Evolutionary conservation across 352 stramenopile genomes (phyloP), one percentile per base, ranked within the genome.

Genomic region (Globisporangium abappressorium): DNA sequence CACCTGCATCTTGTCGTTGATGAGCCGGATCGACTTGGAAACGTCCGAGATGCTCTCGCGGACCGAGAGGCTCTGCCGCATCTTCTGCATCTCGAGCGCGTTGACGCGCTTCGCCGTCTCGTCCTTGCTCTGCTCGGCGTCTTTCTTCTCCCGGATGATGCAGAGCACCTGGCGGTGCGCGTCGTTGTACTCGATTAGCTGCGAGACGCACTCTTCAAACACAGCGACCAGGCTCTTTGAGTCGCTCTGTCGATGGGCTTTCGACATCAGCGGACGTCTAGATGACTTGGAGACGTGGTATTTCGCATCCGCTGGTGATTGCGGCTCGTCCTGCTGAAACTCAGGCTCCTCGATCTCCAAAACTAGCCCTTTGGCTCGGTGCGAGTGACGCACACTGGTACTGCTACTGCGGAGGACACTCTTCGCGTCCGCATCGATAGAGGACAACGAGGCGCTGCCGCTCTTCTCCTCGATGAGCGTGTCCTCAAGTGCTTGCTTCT

Each of bases 61-160:
- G 18, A 95, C 68, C 0, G 79, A 83, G 33, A 95, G 62, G 26
- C 83, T 93, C 60, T 92, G 83, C 0, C 87, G 79, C 69, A 95
- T 72, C 63, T 90, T 91, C 38, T 93, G 79, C 85, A 95, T 92
- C 68, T 95, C 85, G n/a, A 95, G 66, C 3, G 82, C 81, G 41
- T 80, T 92, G 26, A 92, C 65, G 15, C 85, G 85, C 5, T 72
- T 71, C 30, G 71, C 69, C 0, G 82, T 82, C 62, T 92, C 84
- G 18, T 77, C 79, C 26, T 86, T 86, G 58, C 74, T 85, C 0
- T 81, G 74, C 60, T 91, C 74, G 0, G 84, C 79, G 8, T 78
- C 72, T 54, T 91, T 84, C 64, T 91, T 93, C 24, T 85, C 82
- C 34, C 86, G 85, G 1, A 92, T 66, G 22, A 95, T 73, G 24